Evolutionary conservation across 192 early-diverging fungal genomes (phyloP).

Genomic region (Podila minutissima): DNA sequence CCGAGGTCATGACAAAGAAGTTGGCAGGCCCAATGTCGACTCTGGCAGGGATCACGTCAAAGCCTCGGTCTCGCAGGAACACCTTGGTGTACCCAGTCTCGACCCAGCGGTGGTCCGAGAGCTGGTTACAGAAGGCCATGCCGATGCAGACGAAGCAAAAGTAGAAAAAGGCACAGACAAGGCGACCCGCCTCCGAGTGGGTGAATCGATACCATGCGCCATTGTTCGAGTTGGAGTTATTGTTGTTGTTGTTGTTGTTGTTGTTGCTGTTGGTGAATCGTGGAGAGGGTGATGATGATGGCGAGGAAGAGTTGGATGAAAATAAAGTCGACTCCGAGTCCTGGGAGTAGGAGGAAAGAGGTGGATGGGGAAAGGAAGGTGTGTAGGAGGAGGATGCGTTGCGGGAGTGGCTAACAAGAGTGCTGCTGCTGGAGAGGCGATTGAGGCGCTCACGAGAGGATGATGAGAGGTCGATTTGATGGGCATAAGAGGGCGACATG

Average conservation of each 20-base stretch:
- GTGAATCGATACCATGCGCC: slow-evolving; percentile 26
- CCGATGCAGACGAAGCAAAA: slow-evolving; percentile 42
- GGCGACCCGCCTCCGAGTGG: slow-evolving; percentile 33
- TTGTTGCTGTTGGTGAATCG: background rate
- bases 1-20: slow-evolving; percentile 49
- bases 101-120: slow-evolving; percentile 54
- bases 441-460: slow-evolving; percentile 15
- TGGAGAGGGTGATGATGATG: no score
- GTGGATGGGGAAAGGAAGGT: slow-evolving; percentile 1
- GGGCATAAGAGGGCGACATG: background rate
- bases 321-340: background rate
- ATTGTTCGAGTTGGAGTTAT: background rate
- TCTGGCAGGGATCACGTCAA: slow-evolving; percentile 43
- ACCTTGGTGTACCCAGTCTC: slow-evolving; percentile 37
- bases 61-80: slow-evolving; percentile 43
- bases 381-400: background rate
- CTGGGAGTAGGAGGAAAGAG: background rate
- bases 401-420: slow-evolving; percentile 17
- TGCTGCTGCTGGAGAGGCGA: slow-evolving; percentile 26
- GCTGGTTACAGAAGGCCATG: slow-evolving; percentile 54
- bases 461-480: slow-evolving; percentile 1
- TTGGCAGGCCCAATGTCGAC: slow-evolving; percentile 44
- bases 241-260: background rate
- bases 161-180: slow-evolving; percentile 30
- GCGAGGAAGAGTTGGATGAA: background rate